Evolutionary conservation across 2,329 filamentous ascomycete genomes (phyloP), one percentile per base, ranked within the genome.

Genomic region (Leptographium radiaticola): DNA sequence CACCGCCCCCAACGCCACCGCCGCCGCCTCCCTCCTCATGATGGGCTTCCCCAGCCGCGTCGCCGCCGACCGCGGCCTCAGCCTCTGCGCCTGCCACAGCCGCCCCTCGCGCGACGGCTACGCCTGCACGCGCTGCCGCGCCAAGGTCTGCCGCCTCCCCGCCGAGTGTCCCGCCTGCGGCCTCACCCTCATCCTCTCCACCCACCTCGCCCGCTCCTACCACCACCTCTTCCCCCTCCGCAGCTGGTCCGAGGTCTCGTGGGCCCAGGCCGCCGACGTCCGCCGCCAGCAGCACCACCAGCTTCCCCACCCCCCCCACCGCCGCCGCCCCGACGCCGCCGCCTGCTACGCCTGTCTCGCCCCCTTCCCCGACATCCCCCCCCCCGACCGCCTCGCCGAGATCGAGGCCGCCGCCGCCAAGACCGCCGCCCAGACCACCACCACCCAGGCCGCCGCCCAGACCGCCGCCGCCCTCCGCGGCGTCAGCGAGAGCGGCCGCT

Each of bases 21-120:
- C 38, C 12, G 45, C 49, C 46, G 43, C 80, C 1, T 82, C 79
- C 53, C 73, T 98, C 43, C 79, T 98, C 31, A 94, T 95, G 87
- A 98, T 98, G 91, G 93, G 93, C 6, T 98, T 98, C 64, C 93
- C 93, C 0, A 94, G 88, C 7, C 80, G 90, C 40, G 86, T 86
- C 2, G 80, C 93, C 15, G 87, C 88, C 52, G 75, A 81, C 2
- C 74, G 74, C 48, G 77, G 83, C 6, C 71, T 77, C 52, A 89
- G 85, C 56, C 81, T 93, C 57, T 98, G 93, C 67, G 89, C 90
- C 6, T 98, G 93, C 65, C 91, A 97, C 69, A 89, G 87, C 60
- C 82, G 83, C 58, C 82, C 91, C 16, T 84, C 79, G 20, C 76
- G 86, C 50, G 89, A 93, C 54, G 93, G 93, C 1, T 98, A 97